Percentiles rank a stretch among this genome's conserved stretches.
Evolutionary conservation across 495 filamentous ascomycete species (phyloP).

Genomic region (Aspergillus sparsus): DNA sequence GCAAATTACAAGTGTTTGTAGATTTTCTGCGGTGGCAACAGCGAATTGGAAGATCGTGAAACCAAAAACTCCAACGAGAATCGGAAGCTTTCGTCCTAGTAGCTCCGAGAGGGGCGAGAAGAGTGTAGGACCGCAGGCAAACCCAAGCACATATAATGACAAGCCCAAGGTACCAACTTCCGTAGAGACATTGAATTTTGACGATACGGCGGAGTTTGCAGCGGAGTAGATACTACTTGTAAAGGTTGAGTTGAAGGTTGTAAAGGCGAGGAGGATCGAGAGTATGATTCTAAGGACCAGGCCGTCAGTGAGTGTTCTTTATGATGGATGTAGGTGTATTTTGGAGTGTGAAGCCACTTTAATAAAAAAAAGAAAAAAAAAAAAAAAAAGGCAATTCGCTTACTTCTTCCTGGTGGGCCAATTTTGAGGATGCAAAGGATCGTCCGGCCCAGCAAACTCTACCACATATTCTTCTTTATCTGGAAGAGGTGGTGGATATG

Average conservation of each 20-base stretch:
- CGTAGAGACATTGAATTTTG: constrained; percentile 51
- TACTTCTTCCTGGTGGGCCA: constrained; percentile 79
- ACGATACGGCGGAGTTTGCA: constrained; percentile 47
- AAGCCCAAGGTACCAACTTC: constrained; percentile 60
- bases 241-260: constrained; percentile 75
- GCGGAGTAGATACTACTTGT: constrained; percentile 59
- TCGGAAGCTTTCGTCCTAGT: constrained; percentile 59
- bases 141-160: constrained; percentile 62
- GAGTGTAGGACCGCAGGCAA: constrained; percentile 59
- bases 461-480: constrained; percentile 82
- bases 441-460: constrained; percentile 77
- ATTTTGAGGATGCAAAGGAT: constrained; percentile 81
- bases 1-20: constrained; percentile 79
- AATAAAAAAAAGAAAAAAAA: neutral
- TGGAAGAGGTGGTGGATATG: constrained; percentile 72
- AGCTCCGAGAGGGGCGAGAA: constrained; percentile 70
- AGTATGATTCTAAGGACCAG: constrained; percentile 53
- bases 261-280: constrained; percentile 73
- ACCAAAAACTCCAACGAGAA: constrained; percentile 75
- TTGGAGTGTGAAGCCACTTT: no score
- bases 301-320: no score
- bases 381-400: constrained; percentile 16
- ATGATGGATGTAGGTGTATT: neutral
- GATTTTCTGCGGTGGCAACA: constrained; percentile 71
- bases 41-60: constrained; percentile 75